Percentiles rank a stretch among this genome's conserved stretches.
Evolutionary conservation across 129 eudicot genomes (phyloP).

Genomic region (Scalesia atractyloides): DNA sequence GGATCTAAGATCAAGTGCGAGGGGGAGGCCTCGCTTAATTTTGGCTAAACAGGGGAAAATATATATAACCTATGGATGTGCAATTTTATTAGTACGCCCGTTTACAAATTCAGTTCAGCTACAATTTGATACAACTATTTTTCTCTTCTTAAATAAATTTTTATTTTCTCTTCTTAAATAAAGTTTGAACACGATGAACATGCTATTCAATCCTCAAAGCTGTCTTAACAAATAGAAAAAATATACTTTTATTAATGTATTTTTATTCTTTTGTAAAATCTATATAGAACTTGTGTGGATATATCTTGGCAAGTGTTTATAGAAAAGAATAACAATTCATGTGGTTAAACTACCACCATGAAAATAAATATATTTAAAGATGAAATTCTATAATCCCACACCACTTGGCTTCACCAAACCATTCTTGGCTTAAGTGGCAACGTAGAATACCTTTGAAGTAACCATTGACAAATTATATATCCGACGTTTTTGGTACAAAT

Average conservation of each 20-base stretch:
- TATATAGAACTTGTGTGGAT: not conserved
- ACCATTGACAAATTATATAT: conserved; percentile 17
- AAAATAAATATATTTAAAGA: not conserved
- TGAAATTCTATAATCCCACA: not conserved
- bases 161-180: no score
- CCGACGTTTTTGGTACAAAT: not conserved
- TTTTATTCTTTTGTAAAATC: not conserved
- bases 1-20: no score
- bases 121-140: not conserved
- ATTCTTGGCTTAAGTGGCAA: conserved; percentile 44
- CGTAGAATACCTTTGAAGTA: conserved; percentile 38
- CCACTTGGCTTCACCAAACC: conserved; percentile 36
- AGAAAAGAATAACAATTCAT: not conserved
- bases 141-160: no score
- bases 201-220: not conserved
- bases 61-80: no score
- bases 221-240: not conserved
- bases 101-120: not conserved
- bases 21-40: no score
- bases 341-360: conserved; percentile 4
- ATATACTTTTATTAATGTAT: not conserved
- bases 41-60: no score
- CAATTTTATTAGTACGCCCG: no score
- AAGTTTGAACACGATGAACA: not conserved
- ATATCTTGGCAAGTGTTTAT: not conserved